Base-by-base conservation (phyloP, 164 flowering plant species). In the Amborella trichopoda region DNA sequence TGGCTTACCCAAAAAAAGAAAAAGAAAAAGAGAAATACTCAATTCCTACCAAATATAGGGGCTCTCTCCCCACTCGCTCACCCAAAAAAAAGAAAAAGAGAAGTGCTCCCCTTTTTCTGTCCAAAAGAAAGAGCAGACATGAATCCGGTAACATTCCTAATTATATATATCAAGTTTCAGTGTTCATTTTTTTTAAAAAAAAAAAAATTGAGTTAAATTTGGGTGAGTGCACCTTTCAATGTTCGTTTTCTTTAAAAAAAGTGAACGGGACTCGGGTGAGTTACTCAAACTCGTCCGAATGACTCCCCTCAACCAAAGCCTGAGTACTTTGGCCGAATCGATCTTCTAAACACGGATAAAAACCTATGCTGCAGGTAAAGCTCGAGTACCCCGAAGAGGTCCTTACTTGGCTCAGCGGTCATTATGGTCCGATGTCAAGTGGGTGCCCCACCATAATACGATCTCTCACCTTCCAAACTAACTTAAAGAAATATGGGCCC, bases 331-430 rank as follows among this genome's bases (percentile, higher is more conserved):
- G n/a, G 34, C 21, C 26, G 3, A 13, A 6, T 0, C n/a, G n/a
- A n/a, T n/a, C n/a, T n/a, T n/a, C n/a, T n/a, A n/a, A n/a, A n/a
- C n/a, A n/a, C n/a, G n/a, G n/a, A n/a, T n/a, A n/a, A n/a, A n/a
- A n/a, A n/a, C 16, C 19, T n/a, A n/a, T 33, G 16, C 48, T 57
- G 24, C 72, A 88, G 96, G 70, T 87, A 24, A 76, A 68, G 56
- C 77, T 83, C 30, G 78, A 73, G 28, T 68, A 58, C 58, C 96
- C 94, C 11, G 72, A 74, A 27, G 94, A 88, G 69, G 67, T 53
- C 38, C 65, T 87, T 21, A 72, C 63, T 26, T 77, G 90, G 18
- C 44, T 81, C 21, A 65, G 68, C 46, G 96, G 94, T 20, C 20
- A 70, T 42, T 77, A 77, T 60, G 86, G 88, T 25, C 48, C 67